phyloP scores from a whole-genome alignment of 129 eudicot species.

The Artemisia annua region DNA sequence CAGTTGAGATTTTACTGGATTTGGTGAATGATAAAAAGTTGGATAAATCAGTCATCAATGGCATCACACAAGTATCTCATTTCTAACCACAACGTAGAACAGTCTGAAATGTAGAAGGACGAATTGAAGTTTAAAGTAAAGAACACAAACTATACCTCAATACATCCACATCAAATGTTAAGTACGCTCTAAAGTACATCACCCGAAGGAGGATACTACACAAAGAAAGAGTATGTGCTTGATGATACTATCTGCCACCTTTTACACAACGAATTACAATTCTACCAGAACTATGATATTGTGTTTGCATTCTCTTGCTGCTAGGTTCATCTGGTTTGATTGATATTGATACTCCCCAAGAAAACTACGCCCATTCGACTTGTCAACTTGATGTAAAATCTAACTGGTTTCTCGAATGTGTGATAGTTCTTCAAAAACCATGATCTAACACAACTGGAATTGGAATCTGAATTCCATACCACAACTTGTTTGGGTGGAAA shows the following conservation, averaged over 20 bases:
- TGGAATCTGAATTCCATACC: too few species aligned
- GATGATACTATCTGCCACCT: conserved; percentile 29
- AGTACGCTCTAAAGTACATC: conserved; percentile 39
- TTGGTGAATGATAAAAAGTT: conserved; percentile 11
- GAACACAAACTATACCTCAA: conserved; percentile 56
- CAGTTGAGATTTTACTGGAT: not conserved
- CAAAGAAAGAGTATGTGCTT: conserved; percentile 23
- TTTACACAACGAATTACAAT: conserved; percentile 38
- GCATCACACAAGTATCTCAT: conserved; percentile 30
- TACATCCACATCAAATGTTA: conserved; percentile 55
- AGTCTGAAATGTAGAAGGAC: conserved; percentile 11
- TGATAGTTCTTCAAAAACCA: too few species aligned
- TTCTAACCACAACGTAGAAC: conserved; percentile 23
- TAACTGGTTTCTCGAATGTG: too few species aligned
- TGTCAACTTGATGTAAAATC: too few species aligned
- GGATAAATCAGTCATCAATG: conserved; percentile 16
- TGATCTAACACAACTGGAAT: too few species aligned
- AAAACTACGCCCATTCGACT: not conserved
- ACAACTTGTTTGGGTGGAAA: too few species aligned
- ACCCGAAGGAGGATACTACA: conserved; percentile 42
- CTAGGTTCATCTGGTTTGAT: conserved; percentile 25
- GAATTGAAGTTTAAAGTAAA: conserved; percentile 6
- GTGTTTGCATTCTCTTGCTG: conserved; percentile 31
- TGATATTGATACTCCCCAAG: conserved; percentile 19
- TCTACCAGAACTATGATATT: conserved; percentile 23